Evolutionary conservation across 306 rosid genomes (phyloP).

Genomic region (Inga leiocalycina): DNA sequence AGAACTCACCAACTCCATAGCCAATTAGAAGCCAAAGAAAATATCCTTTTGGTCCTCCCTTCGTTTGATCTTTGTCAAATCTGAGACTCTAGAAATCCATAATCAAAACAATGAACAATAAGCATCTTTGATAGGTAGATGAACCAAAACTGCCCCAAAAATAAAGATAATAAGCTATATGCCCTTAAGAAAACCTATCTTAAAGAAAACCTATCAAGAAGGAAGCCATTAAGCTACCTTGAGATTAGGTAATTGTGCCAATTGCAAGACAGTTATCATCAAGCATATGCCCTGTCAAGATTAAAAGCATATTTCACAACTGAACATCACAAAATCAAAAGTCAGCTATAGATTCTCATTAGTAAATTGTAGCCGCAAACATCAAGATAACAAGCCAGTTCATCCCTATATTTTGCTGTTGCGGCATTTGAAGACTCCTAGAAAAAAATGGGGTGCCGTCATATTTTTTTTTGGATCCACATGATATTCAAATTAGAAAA

Average conservation of each 20-base stretch:
- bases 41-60: conserved; percentile 52
- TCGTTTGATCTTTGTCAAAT: conserved; percentile 81
- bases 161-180: not conserved
- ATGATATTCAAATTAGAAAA: not conserved
- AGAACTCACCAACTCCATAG: conserved; percentile 80
- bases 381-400: conserved; percentile 12
- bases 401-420: conserved; percentile 50
- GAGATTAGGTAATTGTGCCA: conserved; percentile 90
- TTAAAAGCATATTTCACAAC: conserved; percentile 36
- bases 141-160: not conserved
- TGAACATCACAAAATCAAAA: conserved; percentile 21
- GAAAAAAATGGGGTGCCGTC: not conserved
- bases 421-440: conserved; percentile 62
- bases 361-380: conserved; percentile 1
- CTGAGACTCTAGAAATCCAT: conserved; percentile 54
- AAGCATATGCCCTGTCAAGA: conserved; percentile 91
- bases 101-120: conserved; percentile 22
- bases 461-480: too few species aligned
- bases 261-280: conserved; percentile 92
- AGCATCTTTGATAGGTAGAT: conserved; percentile 8
- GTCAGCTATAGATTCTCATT: conserved; percentile 9
- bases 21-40: conserved; percentile 83
- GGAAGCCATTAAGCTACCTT: conserved; percentile 59
- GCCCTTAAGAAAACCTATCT: not conserved
- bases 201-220: conserved; percentile 7